These are phyloP conservation scores for Bipolaris gigantea DNA, from an alignment of 2,329 filamentous ascomycete genomes.

Conservation along the genomic window DNA sequence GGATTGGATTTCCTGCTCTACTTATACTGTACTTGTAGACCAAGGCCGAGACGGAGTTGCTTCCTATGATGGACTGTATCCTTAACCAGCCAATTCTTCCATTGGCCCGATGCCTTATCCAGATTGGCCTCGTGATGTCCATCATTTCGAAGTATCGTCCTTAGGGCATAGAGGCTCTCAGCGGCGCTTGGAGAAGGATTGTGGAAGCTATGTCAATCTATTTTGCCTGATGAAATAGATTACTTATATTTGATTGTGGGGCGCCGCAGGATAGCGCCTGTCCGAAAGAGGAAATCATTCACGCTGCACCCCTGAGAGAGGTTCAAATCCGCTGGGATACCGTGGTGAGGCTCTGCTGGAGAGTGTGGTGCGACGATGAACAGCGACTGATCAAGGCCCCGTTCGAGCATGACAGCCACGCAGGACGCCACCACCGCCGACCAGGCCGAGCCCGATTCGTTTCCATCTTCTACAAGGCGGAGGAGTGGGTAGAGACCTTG, in stretches of 20 bases:
- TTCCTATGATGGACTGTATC: not conserved
- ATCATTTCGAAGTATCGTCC: not conserved
- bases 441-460: not conserved
- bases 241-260: conserved; percentile 14
- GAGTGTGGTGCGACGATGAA: not conserved
- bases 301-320: not conserved
- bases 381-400: not conserved
- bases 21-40: conserved; percentile 8
- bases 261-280: conserved; percentile 4
- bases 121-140: not conserved
- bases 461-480: not conserved
- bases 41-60: not conserved
- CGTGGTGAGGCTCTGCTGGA: not conserved
- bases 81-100: not conserved
- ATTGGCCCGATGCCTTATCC: not conserved
- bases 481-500: not conserved
- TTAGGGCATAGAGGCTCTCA: not conserved
- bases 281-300: not conserved
- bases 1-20: not conserved
- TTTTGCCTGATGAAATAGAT: conserved; percentile 15
- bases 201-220: conserved; percentile 13
- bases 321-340: not conserved
- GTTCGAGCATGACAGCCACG: not conserved
- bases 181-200: conserved; percentile 11
- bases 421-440: not conserved